These are phyloP conservation scores for Candida glaebosa DNA, from an alignment of 805 yeast genomes.

Conservation along the genomic window DNA sequence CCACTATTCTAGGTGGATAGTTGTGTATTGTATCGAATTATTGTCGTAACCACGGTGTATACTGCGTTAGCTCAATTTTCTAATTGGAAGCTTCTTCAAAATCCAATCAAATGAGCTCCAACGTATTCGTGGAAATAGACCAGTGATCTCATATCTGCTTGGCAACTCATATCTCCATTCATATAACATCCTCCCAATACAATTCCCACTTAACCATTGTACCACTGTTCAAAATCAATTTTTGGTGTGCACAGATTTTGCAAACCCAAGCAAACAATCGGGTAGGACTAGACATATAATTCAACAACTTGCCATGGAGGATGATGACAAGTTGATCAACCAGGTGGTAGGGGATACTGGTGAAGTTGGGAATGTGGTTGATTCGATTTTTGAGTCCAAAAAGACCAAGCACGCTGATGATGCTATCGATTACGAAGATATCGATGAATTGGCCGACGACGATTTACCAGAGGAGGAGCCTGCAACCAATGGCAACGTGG, in stretches of 20 bases:
- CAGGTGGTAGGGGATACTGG: slow-evolving; percentile 27
- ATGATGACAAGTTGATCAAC: slow-evolving; percentile 13
- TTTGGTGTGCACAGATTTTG: slow-evolving; percentile 1
- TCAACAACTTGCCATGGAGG: slow-evolving; percentile 5
- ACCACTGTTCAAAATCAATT: no score
- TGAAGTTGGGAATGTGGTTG: slow-evolving; percentile 30
- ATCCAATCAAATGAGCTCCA: neutral
- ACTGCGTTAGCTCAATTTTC: no score
- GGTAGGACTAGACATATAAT: neutral
- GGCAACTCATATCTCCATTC: neutral
- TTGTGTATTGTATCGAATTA: no score
- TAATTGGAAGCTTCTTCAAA: no score
- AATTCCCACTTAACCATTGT: no score
- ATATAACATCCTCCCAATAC: no score
- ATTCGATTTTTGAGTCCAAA: slow-evolving; percentile 33
- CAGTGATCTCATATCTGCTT: neutral
- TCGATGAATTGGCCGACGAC: slow-evolving; percentile 92
- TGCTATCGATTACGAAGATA: slow-evolving; percentile 92
- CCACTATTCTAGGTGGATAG: no score
- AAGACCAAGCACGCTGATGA: slow-evolving; percentile 75
- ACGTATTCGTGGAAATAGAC: no score
- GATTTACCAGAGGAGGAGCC: slow-evolving; percentile 43
- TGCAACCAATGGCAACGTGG: slow-evolving; percentile 5
- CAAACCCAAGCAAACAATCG: neutral
- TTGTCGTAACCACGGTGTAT: no score